Evolutionary conservation across 495 filamentous ascomycete genomes (phyloP).

Genomic region (Cladorrhinum samala): DNA sequence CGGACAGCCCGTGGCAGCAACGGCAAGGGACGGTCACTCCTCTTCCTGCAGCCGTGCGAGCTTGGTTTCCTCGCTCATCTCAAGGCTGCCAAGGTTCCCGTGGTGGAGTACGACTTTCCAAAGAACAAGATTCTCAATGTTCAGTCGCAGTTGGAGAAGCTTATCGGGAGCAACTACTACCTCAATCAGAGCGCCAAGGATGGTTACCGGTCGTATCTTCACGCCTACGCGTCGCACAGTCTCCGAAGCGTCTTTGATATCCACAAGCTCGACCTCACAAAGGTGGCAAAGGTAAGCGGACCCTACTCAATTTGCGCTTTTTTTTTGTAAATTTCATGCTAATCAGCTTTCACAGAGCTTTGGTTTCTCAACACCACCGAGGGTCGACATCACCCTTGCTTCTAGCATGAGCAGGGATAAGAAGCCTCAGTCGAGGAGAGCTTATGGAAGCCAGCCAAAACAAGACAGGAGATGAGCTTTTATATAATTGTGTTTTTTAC

Average conservation of each 20-base stretch:
- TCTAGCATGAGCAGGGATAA: conserved; percentile 85
- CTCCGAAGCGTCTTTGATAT: conserved; percentile 89
- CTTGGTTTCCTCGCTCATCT: conserved; percentile 87
- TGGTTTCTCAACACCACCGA: conserved; percentile 81
- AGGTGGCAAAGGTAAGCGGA: conserved; percentile 71
- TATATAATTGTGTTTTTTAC: too few relatives aligned
- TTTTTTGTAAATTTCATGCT: neutral
- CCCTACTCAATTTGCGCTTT: neutral
- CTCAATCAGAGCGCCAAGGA: conserved; percentile 76
- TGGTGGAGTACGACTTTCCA: conserved; percentile 95
- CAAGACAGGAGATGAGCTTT: conserved; percentile 21
- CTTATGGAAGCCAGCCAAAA: conserved; percentile 64
- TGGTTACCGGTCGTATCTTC: conserved; percentile 74
- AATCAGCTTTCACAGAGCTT: conserved; percentile 50
- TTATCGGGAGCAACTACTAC: conserved; percentile 93
- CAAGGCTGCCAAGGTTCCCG: conserved; percentile 84
- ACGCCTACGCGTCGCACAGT: conserved; percentile 89
- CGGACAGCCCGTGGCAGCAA: conserved; percentile 85
- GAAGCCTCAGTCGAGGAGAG: conserved; percentile 67
- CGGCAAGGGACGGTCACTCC: conserved; percentile 73
- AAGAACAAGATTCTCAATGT: conserved; percentile 87
- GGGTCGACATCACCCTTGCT: conserved; percentile 83
- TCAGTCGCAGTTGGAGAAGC: conserved; percentile 89
- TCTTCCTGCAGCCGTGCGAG: conserved; percentile 91
- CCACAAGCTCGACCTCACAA: conserved; percentile 84